phyloP scores from a whole-genome alignment of 345 rosid genomes.

The Aquilaria yunnanensis region DNA sequence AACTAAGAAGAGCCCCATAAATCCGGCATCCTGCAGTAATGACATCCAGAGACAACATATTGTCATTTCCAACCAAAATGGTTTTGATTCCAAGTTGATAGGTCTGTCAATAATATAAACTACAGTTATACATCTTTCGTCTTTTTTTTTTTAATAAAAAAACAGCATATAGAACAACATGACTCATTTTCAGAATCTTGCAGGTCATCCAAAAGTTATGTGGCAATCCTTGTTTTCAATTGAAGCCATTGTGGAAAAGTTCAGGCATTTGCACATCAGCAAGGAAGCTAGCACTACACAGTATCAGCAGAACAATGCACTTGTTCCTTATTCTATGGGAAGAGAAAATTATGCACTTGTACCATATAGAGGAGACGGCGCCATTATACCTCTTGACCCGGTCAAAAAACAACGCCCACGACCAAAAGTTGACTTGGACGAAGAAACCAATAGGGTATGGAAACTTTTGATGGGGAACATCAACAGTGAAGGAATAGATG shows the following conservation, averaged over 20 bases:
- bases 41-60: conserved; percentile 11
- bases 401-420: conserved; percentile 47
- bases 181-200: conserved; percentile 20
- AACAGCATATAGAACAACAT: neutral
- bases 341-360: conserved; percentile 46
- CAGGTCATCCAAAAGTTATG: conserved; percentile 39
- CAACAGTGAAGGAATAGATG: conserved; percentile 65
- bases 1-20: conserved; percentile 31
- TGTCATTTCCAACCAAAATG: conserved; percentile 19
- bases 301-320: conserved; percentile 34
- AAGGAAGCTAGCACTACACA: conserved; percentile 19
- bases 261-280: conserved; percentile 48
- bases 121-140: neutral
- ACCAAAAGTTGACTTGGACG: conserved; percentile 81
- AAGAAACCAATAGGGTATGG: conserved; percentile 82
- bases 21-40: conserved; percentile 20
- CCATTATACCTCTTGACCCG: conserved; percentile 46
- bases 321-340: conserved; percentile 38
- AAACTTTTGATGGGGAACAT: conserved; percentile 66
- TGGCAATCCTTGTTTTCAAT: conserved; percentile 28
- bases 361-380: conserved; percentile 45
- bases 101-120: conserved; percentile 31
- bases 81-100: conserved; percentile 22
- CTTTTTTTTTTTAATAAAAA: neutral
- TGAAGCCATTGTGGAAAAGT: conserved; percentile 36